These are phyloP conservation scores for Colletotrichum kahawae DNA, from an alignment of 2,329 filamentous ascomycete species.

Conservation along the genomic window DNA sequence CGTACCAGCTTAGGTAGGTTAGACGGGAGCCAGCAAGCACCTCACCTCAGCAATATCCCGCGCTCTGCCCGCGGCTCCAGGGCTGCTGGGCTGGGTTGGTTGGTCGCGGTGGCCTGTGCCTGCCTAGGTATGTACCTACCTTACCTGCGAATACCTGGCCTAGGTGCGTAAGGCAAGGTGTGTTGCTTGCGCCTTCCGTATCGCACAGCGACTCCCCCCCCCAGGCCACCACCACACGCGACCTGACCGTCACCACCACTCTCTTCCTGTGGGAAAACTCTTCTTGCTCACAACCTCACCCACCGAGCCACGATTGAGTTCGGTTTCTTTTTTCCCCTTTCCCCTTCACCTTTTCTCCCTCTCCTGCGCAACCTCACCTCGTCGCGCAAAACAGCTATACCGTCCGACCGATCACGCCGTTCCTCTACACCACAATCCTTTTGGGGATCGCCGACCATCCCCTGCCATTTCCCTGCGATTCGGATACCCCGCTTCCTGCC, in stretches of 20 bases:
- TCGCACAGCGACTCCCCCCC: conserved; percentile 1
- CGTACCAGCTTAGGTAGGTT: background rate
- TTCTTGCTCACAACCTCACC: conserved; percentile 21
- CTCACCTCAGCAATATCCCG: background rate
- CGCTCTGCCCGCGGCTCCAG: background rate
- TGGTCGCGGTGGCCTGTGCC: conserved; percentile 8
- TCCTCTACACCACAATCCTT: conserved; percentile 3
- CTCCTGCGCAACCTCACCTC: background rate
- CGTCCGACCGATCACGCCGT: background rate
- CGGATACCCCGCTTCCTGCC: conserved; percentile 26
- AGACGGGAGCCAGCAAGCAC: background rate
- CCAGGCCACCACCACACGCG: conserved; percentile 12
- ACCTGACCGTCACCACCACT: conserved; percentile 19
- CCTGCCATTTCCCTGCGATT: conserved; percentile 22
- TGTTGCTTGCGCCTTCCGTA: conserved; percentile 7
- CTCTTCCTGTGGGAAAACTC: conserved; percentile 12
- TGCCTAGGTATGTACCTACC: background rate
- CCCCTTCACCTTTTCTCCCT: background rate
- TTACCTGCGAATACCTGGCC: background rate
- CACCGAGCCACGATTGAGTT: conserved; percentile 8
- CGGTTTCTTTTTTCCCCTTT: background rate
- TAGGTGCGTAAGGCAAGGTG: background rate
- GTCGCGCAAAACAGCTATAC: conserved; percentile 4
- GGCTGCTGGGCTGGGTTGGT: background rate
- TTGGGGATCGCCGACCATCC: conserved; percentile 18